Percentiles rank a stretch among this genome's conserved stretches.
Evolutionary conservation across 2,329 filamentous ascomycete genomes (phyloP).

Genomic region (Neurospora sp.): DNA sequence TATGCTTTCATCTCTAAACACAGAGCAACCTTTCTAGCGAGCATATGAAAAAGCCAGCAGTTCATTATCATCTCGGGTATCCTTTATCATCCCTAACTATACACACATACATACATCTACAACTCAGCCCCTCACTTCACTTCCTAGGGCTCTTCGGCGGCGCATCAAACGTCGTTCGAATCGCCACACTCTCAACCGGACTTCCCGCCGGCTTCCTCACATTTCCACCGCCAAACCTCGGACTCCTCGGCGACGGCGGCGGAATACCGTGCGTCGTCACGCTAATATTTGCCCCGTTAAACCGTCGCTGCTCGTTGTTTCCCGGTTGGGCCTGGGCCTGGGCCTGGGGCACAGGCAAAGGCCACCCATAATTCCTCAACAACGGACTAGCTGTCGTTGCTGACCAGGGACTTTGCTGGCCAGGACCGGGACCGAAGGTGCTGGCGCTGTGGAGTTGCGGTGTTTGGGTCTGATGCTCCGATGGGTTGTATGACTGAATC

Average conservation of each 20-base stretch:
- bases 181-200: constrained; percentile 26
- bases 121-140: not conserved
- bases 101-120: not conserved
- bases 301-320: not conserved
- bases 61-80: not conserved
- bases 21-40: not conserved
- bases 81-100: not conserved
- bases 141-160: constrained; percentile 13
- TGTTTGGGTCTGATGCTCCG: constrained; percentile 12
- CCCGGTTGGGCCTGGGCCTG: not conserved
- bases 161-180: constrained; percentile 31
- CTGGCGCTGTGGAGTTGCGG: constrained; percentile 4
- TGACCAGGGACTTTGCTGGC: constrained; percentile 7
- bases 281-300: not conserved
- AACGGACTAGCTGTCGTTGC: constrained; percentile 12
- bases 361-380: constrained; percentile 10
- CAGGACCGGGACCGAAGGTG: not conserved
- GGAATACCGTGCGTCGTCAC: constrained; percentile 1
- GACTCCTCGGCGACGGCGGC: constrained; percentile 11
- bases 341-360: not conserved
- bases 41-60: not conserved
- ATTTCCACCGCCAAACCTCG: constrained; percentile 4
- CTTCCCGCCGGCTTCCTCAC: constrained; percentile 17
- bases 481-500: constrained; percentile 20
- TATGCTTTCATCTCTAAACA: not conserved